Evolutionary conservation across 1,139 yeast species (phyloP).

Genomic region (Nakaseomyces uthaithaninus): DNA sequence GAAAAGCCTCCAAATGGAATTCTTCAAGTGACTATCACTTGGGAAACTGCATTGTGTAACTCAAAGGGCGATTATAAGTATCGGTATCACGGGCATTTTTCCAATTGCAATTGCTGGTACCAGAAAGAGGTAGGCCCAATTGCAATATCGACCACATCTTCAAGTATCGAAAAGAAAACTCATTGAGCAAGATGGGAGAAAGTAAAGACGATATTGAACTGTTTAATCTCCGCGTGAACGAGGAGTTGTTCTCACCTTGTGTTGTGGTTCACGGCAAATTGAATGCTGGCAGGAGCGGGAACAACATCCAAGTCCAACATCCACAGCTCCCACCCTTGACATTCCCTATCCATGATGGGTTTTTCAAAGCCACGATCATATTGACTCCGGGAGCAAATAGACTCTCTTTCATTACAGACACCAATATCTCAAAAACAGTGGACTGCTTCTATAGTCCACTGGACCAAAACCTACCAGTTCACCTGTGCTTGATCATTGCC

Average conservation of each 20-base stretch:
- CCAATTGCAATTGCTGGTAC: not conserved
- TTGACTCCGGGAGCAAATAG: conserved; percentile 57
- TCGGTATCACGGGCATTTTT: too few relatives aligned
- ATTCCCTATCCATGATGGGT: conserved; percentile 60
- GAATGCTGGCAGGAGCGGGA: conserved; percentile 15
- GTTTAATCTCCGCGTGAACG: conserved; percentile 27
- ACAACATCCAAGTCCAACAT: conserved; percentile 23
- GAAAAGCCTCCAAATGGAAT: too few relatives aligned
- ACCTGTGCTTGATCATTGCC: conserved; percentile 69
- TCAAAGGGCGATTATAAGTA: too few relatives aligned
- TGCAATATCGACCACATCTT: not conserved
- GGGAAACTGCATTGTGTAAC: too few relatives aligned
- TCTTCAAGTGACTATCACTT: too few relatives aligned
- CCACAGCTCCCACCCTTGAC: conserved; percentile 49
- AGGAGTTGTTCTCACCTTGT: conserved; percentile 39
- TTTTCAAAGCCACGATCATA: conserved; percentile 69
- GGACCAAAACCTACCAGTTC: conserved; percentile 66
- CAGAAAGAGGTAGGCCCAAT: too few relatives aligned
- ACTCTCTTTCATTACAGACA: conserved; percentile 31
- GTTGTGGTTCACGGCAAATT: conserved; percentile 40
- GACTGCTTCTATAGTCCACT: conserved; percentile 50
- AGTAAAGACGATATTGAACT: conserved; percentile 18
- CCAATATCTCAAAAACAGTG: conserved; percentile 19
- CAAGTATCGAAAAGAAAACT: not conserved
- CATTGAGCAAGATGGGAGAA: not conserved